phyloP scores from a whole-genome alignment of 495 filamentous ascomycete genomes.

The Entonaema liquescens region DNA sequence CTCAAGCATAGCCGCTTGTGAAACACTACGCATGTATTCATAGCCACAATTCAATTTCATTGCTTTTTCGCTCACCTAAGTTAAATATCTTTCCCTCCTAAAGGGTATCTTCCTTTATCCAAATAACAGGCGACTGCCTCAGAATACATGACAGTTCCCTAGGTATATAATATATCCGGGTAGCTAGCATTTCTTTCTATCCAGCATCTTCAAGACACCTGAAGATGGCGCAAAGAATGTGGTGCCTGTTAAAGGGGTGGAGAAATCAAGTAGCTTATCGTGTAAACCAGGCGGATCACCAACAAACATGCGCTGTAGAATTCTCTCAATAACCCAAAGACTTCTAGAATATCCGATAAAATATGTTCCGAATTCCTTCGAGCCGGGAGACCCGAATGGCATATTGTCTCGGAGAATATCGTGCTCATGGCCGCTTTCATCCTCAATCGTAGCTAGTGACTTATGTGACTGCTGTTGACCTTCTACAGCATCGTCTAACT shows the following conservation, averaged over 20 bases:
- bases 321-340: conserved; percentile 67
- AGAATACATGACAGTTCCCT: neutral
- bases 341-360: conserved; percentile 66
- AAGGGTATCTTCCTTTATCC: too few relatives aligned
- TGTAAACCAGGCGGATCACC: conserved; percentile 64
- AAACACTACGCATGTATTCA: too few relatives aligned
- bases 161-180: too few relatives aligned
- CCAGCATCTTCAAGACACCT: conserved; percentile 51
- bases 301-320: conserved; percentile 67
- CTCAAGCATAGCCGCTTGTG: neutral
- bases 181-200: conserved; percentile 3
- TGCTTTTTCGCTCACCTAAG: neutral
- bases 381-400: conserved; percentile 65
- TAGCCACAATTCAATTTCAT: neutral
- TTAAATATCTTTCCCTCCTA: too few relatives aligned
- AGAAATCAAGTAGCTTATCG: conserved; percentile 65
- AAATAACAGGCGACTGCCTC: too few relatives aligned
- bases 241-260: conserved; percentile 59
- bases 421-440: conserved; percentile 60
- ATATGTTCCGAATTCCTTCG: conserved; percentile 65
- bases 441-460: conserved; percentile 62
- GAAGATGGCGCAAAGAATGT: conserved; percentile 65
- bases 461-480: conserved; percentile 63
- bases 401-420: conserved; percentile 67
- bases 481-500: conserved; percentile 60